Evolutionary conservation across 257 asterid species (phyloP).

Genomic region (Plectranthus barbatus): DNA sequence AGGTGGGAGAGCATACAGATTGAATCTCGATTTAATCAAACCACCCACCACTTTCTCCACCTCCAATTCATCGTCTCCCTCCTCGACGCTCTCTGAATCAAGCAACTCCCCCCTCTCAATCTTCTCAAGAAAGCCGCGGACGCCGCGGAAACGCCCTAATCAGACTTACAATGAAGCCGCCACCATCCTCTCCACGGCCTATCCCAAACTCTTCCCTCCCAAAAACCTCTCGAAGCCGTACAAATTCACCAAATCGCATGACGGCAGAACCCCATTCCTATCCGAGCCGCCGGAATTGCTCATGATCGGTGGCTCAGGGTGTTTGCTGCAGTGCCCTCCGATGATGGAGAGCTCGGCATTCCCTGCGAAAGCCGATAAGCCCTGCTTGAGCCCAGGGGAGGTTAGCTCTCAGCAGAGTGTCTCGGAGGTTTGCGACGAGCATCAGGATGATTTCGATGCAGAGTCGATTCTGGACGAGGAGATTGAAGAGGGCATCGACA

Average conservation of each 20-base stretch:
- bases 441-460: slow-evolving; percentile 46
- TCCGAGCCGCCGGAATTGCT: slow-evolving; percentile 52
- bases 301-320: slow-evolving; percentile 24
- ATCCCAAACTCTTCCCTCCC: slow-evolving; percentile 61
- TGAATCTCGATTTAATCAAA: slow-evolving; percentile 57
- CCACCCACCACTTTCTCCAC: slow-evolving; percentile 58
- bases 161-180: slow-evolving; percentile 86
- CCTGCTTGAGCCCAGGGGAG: slow-evolving; percentile 49
- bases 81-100: slow-evolving; percentile 61
- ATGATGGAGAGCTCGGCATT: slow-evolving; percentile 12
- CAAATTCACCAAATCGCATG: slow-evolving; percentile 35
- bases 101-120: slow-evolving; percentile 55
- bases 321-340: background rate
- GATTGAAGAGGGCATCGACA: slow-evolving; percentile 63
- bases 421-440: slow-evolving; percentile 20
- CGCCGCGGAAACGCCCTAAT: slow-evolving; percentile 88
- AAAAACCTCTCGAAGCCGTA: slow-evolving; percentile 41
- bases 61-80: slow-evolving; percentile 58
- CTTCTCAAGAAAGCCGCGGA: slow-evolving; percentile 66
- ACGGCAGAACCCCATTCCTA: slow-evolving; percentile 16
- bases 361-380: slow-evolving; percentile 24
- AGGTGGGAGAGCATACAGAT: slow-evolving; percentile 53
- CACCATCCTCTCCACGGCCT: slow-evolving; percentile 58
- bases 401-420: slow-evolving; percentile 23
- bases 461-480: slow-evolving; percentile 74